A percentile compares a stretch with the other conserved stretches of the same genome.
phyloP scores from a whole-genome alignment of 192 early-diverging fungal genomes.

The Backusella tuberculispora region DNA sequence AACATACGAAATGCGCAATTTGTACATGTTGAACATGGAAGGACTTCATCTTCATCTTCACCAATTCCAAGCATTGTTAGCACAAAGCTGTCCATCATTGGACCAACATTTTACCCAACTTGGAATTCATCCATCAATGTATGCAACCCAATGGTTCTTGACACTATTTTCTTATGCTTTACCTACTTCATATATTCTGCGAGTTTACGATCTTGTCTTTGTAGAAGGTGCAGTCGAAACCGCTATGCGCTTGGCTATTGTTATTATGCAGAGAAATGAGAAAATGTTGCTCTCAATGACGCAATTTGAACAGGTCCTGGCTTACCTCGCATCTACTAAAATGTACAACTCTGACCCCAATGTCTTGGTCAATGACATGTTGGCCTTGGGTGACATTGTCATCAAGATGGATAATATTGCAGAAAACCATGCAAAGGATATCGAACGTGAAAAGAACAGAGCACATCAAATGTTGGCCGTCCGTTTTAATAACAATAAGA shows the following conservation, averaged over 20 bases:
- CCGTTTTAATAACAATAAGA: constrained; percentile 48
- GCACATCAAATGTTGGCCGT: constrained; percentile 51
- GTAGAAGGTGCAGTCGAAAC: constrained; percentile 85
- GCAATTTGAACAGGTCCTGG: constrained; percentile 80
- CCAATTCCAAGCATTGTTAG: constrained; percentile 81
- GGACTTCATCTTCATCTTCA: constrained; percentile 87
- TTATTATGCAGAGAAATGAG: constrained; percentile 83
- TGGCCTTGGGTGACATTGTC: constrained; percentile 65
- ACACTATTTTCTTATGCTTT: constrained; percentile 94
- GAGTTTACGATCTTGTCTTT: constrained; percentile 89
- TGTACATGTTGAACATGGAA: constrained; percentile 92
- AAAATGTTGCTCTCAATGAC: constrained; percentile 67
- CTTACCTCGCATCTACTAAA: constrained; percentile 71
- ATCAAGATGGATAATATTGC: constrained; percentile 75
- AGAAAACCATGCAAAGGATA: constrained; percentile 50
- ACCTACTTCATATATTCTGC: constrained; percentile 83
- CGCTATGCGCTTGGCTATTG: constrained; percentile 81
- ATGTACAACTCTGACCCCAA: constrained; percentile 65
- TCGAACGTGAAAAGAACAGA: constrained; percentile 57
- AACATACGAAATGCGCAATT: constrained; percentile 84
- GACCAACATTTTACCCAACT: constrained; percentile 73
- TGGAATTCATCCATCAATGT: constrained; percentile 85
- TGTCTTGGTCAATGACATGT: constrained; percentile 77
- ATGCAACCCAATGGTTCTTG: constrained; percentile 95
- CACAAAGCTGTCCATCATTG: constrained; percentile 75